These are phyloP conservation scores for Globisporangium mamillatum DNA, from an alignment of 352 stramenopile genomes.

Conservation along the genomic window DNA sequence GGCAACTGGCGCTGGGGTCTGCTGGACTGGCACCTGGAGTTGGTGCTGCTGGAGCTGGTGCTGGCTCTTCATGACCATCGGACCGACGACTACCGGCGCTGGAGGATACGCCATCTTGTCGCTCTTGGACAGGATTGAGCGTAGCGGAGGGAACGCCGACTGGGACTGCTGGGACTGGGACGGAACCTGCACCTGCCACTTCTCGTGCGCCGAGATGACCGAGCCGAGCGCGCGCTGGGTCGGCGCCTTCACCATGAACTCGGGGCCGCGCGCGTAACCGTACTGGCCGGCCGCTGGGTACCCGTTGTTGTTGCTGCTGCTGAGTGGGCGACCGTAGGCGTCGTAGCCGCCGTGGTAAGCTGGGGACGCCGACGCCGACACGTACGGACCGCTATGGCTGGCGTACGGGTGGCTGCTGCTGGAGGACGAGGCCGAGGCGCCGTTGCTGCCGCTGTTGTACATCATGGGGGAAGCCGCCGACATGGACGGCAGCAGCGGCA, in stretches of 20 bases:
- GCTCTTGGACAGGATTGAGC: slow-evolving; percentile 19
- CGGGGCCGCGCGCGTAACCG: slow-evolving; percentile 4
- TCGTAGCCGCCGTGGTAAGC: slow-evolving; percentile 13
- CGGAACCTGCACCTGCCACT: slow-evolving; percentile 13
- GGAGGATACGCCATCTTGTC: slow-evolving; percentile 12
- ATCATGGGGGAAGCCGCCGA: neutral
- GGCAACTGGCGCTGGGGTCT: slow-evolving; percentile 11
- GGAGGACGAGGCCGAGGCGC: neutral
- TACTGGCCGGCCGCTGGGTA: slow-evolving; percentile 3
- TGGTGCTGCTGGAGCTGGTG: neutral
- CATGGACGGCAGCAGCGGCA: slow-evolving; percentile 16
- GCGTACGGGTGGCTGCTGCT: neutral
- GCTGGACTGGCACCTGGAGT: neutral
- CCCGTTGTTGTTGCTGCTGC: neutral
- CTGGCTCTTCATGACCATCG: slow-evolving; percentile 26
- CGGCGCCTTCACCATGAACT: neutral
- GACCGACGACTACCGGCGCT: slow-evolving; percentile 4
- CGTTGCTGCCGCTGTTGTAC: neutral
- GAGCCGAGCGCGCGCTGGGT: slow-evolving; percentile 9
- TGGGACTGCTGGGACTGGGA: slow-evolving; percentile 14
- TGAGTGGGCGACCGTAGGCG: slow-evolving; percentile 15
- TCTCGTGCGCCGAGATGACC: slow-evolving; percentile 13
- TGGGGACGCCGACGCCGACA: slow-evolving; percentile 4
- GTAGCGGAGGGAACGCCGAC: slow-evolving; percentile 13
- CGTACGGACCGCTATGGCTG: slow-evolving; percentile 8